phyloP scores from a whole-genome alignment of 1,284 basidiomycete genomes.

The Ceratobasidium sp. region DNA sequence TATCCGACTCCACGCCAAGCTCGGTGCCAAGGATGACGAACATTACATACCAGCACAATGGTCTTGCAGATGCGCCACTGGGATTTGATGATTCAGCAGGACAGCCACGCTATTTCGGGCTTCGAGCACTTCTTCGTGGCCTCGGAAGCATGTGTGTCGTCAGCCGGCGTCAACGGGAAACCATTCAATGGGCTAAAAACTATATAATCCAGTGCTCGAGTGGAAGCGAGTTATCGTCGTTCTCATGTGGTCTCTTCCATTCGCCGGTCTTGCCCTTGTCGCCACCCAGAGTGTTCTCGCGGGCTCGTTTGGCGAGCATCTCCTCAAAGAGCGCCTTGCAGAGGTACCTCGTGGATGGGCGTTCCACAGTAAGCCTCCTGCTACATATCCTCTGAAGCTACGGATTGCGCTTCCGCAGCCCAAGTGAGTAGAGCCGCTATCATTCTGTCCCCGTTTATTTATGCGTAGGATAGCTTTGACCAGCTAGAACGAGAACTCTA shows the following conservation, averaged over 20 bases:
- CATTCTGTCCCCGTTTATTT: background rate
- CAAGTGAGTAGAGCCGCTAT: constrained; percentile 54
- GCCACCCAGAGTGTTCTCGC: constrained; percentile 11
- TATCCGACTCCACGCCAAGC: no score
- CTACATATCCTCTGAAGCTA: constrained; percentile 67
- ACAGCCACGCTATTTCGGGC: background rate
- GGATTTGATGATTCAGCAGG: constrained; percentile 11
- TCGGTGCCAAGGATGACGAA: no score
- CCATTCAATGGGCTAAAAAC: background rate
- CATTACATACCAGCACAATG: no score
- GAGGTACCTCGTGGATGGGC: constrained; percentile 66
- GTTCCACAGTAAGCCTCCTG: constrained; percentile 61
- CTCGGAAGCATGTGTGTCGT: constrained; percentile 21
- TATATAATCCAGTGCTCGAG: background rate
- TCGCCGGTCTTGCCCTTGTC: background rate
- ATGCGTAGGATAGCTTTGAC: constrained; percentile 57
- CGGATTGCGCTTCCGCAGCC: constrained; percentile 76
- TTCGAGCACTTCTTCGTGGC: constrained; percentile 10
- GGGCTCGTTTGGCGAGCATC: constrained; percentile 9
- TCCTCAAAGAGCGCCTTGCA: constrained; percentile 33
- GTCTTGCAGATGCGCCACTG: no score
- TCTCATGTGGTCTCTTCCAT: constrained; percentile 33
- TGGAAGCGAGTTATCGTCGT: background rate
- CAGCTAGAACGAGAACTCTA: constrained; percentile 72
- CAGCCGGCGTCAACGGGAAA: background rate